Conservation (phyloP, 2,329 filamentous ascomycete species). For the Paecilomyces niveus region DNA sequence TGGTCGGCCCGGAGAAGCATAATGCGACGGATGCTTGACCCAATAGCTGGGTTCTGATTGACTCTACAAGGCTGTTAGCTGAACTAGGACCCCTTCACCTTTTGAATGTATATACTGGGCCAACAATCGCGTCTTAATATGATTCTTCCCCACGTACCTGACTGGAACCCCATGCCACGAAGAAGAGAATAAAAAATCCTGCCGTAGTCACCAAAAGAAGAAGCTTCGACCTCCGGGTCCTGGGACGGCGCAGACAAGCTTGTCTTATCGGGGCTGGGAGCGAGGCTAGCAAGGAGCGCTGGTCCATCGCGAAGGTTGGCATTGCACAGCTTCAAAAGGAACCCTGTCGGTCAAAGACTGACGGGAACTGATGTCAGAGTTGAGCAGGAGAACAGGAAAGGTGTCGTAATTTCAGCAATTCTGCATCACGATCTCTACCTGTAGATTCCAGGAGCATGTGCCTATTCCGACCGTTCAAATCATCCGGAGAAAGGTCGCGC, state of each 20-base stretch:
- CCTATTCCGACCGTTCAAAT: background rate
- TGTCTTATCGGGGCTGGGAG: conserved; percentile 16
- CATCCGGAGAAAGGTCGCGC: background rate
- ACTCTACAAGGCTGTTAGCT: conserved; percentile 5
- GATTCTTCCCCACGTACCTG: conserved; percentile 9
- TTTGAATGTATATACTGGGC: too few relatives aligned
- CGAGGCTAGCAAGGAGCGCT: background rate
- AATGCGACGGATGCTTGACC: conserved; percentile 26
- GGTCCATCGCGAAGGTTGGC: background rate
- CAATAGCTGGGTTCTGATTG: conserved; percentile 18
- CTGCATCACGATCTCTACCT: background rate
- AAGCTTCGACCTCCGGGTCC: background rate
- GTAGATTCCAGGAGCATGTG: background rate
- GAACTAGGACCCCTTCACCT: background rate
- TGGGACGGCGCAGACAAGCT: conserved; percentile 6
- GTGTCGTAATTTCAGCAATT: background rate
- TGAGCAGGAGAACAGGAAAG: background rate
- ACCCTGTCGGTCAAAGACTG: background rate
- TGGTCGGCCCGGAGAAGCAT: conserved; percentile 20
- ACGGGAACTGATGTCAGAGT: background rate
- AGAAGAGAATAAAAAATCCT: conserved; percentile 17
- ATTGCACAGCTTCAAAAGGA: background rate
- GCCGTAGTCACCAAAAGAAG: conserved; percentile 4
- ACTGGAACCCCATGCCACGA: conserved; percentile 12
- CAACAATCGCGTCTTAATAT: background rate